Base-by-base conservation (phyloP, 257 asterid species). In the Nicotiana obtusifolia region DNA sequence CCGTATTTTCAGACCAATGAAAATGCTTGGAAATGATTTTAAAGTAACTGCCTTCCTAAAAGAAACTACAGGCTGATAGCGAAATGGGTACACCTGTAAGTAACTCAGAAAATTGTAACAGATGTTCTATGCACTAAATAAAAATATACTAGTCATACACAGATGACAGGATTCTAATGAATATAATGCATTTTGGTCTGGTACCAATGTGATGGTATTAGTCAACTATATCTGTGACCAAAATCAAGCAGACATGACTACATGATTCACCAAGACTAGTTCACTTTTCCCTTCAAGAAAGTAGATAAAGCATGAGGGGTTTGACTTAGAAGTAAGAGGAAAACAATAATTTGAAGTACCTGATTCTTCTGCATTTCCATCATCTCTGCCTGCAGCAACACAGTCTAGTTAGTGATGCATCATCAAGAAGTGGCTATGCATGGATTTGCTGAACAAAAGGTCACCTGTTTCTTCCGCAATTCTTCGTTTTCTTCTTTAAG, bases 401-500 rank as follows among this genome's bases (percentile, higher is more conserved):
- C 64, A 83, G 57, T 54, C 20, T 61, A 54, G 54, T 65, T 8
- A 81, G 62, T 10, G 30, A 69, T 41, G 54, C 33, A 65, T 28
- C 33, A 5, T 80, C 16, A 35, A 49, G 30, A 80, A 49, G 52
- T 3, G 28, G 62, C 62, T 47, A 80, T 52, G 64, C 49, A 41
- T 41, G 47, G 64, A 71, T 54, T 41, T 3, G 9, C 47, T 52
- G 30, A 5, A 71, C 24, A 24, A 44, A 41, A 68, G 33, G 57
- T n/a, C 16, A 93, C 99, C 93, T 92, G 98, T 84, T 91, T 95
- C 90, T 88, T 91, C 82, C 59, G 84, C 87, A 95, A 84, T 84
- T 87, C 88, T 80, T 90, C 89, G 61, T 93, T 93, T 86, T 95
- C 99, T 88, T 93, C 99, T 87, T 95, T 95, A 75, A 95, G 87